A percentile compares a stretch with the other conserved stretches of the same genome.
Evolutionary conservation across 305 asterid species (phyloP).

Genomic region (Fraxinus greggii): DNA sequence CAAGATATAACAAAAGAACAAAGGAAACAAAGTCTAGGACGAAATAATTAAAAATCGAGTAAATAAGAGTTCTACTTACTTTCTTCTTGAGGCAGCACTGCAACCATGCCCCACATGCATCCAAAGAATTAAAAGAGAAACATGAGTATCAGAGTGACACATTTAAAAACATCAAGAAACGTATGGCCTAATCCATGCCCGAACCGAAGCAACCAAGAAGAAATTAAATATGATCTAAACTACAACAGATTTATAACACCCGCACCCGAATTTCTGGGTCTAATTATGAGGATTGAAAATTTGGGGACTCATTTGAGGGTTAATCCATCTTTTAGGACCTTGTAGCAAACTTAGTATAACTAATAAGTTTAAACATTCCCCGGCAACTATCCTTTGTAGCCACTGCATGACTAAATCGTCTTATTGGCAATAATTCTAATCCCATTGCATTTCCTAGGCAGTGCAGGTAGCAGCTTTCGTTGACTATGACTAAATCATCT

Average conservation of each 20-base stretch:
- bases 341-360: no score
- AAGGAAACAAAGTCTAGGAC: slow-evolving; percentile 1
- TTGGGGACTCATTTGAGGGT: no score
- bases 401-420: neutral
- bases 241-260: no score
- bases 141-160: slow-evolving; percentile 21
- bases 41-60: neutral
- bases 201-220: neutral
- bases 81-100: slow-evolving; percentile 89
- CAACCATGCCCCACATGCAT: slow-evolving; percentile 46
- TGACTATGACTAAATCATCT: neutral
- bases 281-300: no score
- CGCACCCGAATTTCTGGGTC: no score
- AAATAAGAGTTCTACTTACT: slow-evolving; percentile 44
- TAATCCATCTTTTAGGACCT: no score
- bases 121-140: slow-evolving; percentile 32
- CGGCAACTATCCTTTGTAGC: neutral
- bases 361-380: neutral
- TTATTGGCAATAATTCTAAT: neutral
- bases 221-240: slow-evolving; percentile 7
- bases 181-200: neutral
- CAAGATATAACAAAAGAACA: neutral
- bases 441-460: neutral
- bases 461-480: neutral
- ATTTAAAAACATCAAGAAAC: slow-evolving; percentile 19